These are phyloP conservation scores for Pythium monospermum DNA, from an alignment of 352 stramenopile species.

Conservation along the genomic window DNA sequence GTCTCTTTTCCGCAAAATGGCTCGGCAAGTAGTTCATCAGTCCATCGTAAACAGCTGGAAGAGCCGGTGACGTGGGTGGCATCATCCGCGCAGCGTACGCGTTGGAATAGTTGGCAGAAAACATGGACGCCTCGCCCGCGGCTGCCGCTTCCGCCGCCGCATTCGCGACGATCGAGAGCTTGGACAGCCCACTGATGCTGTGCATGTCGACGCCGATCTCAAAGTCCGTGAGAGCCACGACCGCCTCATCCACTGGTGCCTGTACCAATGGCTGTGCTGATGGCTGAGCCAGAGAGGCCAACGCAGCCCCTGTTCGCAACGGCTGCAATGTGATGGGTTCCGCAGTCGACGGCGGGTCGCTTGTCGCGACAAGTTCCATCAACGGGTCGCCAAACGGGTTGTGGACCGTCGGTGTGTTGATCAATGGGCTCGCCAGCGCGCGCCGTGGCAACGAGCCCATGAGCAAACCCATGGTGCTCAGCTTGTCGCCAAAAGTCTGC, in stretches of 20 bases:
- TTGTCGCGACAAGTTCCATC: conserved; percentile 19
- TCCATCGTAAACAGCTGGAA: conserved; percentile 1
- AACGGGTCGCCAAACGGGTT: conserved; percentile 23
- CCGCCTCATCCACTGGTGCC: neutral
- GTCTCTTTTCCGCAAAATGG: conserved; percentile 19
- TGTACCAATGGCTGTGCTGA: neutral
- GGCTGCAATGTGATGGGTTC: conserved; percentile 2
- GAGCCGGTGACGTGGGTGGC: neutral
- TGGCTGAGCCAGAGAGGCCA: neutral
- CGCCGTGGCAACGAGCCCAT: conserved; percentile 23
- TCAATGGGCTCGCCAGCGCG: conserved; percentile 9
- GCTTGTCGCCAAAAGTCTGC: conserved; percentile 13
- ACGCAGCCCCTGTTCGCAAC: neutral
- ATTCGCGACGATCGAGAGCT: conserved; percentile 16
- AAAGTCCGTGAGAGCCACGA: conserved; percentile 2
- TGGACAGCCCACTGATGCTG: conserved; percentile 18
- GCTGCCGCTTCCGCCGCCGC: conserved; percentile 1
- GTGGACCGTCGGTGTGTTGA: conserved; percentile 11
- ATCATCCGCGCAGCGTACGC: neutral
- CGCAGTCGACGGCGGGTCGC: neutral
- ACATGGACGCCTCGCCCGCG: neutral
- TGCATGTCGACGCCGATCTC: conserved; percentile 9
- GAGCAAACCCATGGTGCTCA: conserved; percentile 20
- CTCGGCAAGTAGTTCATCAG: conserved; percentile 10
- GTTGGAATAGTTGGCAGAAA: neutral